Evolutionary conservation across 805 yeast genomes (phyloP), one percentile per base, ranked within the genome.

Genomic region (Kodamaea leandrae): DNA sequence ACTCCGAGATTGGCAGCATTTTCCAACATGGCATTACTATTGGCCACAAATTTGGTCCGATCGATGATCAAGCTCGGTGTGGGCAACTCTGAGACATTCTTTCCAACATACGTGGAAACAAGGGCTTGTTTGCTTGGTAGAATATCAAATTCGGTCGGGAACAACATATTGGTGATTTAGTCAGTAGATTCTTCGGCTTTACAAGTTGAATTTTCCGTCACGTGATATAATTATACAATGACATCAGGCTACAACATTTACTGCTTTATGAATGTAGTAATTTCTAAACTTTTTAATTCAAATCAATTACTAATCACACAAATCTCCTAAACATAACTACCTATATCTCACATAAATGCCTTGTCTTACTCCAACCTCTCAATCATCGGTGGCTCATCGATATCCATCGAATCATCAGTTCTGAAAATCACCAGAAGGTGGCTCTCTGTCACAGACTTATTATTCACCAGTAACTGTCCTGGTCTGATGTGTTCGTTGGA

Each of bases 31-130:
- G 57, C 57, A 8, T 60, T 61, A 47, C 80, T 70, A 53, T 82
- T 82, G 13, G 40, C 42, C 24, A 60, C 49, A 48, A 78, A 1
- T 50, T 40, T 33, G 64, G 50, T 46, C 78, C 72, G 26, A n/a
- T 36, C 34, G 19, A 82, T 71, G 4, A 80, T 47, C 41, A 79
- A 69, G 0, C 82, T 66, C 4, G 89, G 88, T 0, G 86, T 80
- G 12, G 83, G 82, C 13, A 82, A 57, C 17, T 71, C 76, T 1
- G 58, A 40, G 30, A 78, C 51, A 1, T 55, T 36, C 48, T 64
- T 64, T 2, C 86, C 86, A 23, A 60, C 57, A 57, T 48, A 65
- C 17, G 39, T 42, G 1, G 39, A 21, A 14, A 57, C 42, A 6
- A 64, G 32, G 3, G 41, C 46, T 1, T 43, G 26, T 39, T 63